Base-by-base conservation (phyloP, 2,329 filamentous ascomycete species). In the Fusarium gaditjirri region DNA sequence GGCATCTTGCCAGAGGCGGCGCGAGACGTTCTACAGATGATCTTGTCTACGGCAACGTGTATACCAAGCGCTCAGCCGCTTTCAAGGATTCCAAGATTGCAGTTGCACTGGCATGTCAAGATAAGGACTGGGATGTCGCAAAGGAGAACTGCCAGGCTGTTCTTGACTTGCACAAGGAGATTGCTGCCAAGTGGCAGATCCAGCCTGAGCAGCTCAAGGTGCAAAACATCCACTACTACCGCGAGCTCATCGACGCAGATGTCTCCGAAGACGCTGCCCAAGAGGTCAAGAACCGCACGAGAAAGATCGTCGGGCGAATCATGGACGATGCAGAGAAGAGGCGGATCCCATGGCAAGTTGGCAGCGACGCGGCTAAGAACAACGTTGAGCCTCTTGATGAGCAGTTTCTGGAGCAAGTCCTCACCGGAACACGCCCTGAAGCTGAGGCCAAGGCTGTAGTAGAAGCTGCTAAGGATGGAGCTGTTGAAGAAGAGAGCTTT, bases 21-120 rank as follows among this genome's bases (percentile, higher is more conserved):
- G 49, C 12, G 5, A 33, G 64, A 10, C 65, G 58, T 19, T 12
- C 27, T 6, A 10, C 12, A 2, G 65, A 68, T 25, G 65, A 68
- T 16, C 16, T 56, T 2, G 17, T 68, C 2, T 68, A 68, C 23
- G 64, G 39, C 1, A 68, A 41, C 1, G 65, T 68, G 1, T 68
- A 68, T 13, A 68, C 65, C 19, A 68, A 68, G n/a, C 65, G 65
- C 6, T 68, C 65, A n/a, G 65, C 65, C 0, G 49, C 49, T 0
- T 68, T 68, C 29, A 68, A 64, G 16, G 35, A 68, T 9, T 64
- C 68, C 9, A 68, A 68, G 25, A 64, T 17, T 2, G 19, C 29
- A 2, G 57, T 57, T 2, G 29, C 64, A 0, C 13, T 52, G 0
- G 43, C 65, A 1, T 68, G 64, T 5, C 29, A 31, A 8, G 21